phyloP scores from a whole-genome alignment of 352 stramenopile genomes.

The Halophytophthora polymorphica region DNA sequence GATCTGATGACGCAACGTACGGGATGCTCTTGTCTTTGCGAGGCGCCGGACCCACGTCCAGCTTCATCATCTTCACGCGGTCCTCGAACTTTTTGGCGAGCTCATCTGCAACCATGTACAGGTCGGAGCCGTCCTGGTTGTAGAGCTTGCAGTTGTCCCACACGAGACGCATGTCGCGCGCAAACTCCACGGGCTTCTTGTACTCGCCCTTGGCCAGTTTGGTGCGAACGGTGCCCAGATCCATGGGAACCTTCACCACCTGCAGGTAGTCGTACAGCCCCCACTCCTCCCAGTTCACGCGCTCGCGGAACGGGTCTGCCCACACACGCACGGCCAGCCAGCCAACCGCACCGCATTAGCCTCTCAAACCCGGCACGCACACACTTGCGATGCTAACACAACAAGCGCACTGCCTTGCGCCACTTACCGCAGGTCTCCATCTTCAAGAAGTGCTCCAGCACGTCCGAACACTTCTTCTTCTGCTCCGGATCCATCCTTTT shows the following conservation, averaged over 20 bases:
- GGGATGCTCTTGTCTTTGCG: slow-evolving; percentile 66
- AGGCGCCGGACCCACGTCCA: slow-evolving; percentile 64
- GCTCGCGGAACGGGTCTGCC: slow-evolving; percentile 81
- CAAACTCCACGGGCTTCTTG: slow-evolving; percentile 83
- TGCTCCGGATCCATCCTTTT: slow-evolving; percentile 65
- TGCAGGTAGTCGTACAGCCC: slow-evolving; percentile 89
- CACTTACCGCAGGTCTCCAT: slow-evolving; percentile 65
- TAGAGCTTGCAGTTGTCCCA: slow-evolving; percentile 88
- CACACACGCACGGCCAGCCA: slow-evolving; percentile 1
- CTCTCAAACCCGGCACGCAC: neutral
- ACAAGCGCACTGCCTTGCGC: neutral
- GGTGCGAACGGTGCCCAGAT: slow-evolving; percentile 84
- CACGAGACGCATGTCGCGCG: slow-evolving; percentile 78
- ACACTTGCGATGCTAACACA: neutral
- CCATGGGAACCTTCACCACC: slow-evolving; percentile 91
- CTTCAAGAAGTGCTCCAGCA: slow-evolving; percentile 82
- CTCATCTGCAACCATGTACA: slow-evolving; percentile 82
- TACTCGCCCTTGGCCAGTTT: slow-evolving; percentile 83
- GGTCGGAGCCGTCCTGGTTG: slow-evolving; percentile 87
- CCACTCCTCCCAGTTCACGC: slow-evolving; percentile 89
- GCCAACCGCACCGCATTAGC: neutral
- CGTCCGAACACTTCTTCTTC: slow-evolving; percentile 78
- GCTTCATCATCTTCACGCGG: slow-evolving; percentile 76
- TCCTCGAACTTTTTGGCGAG: slow-evolving; percentile 89
- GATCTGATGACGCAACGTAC: slow-evolving; percentile 27